These are phyloP conservation scores for Irpex lacteus DNA, from an alignment of 1,284 basidiomycete species.

Conservation along the genomic window DNA sequence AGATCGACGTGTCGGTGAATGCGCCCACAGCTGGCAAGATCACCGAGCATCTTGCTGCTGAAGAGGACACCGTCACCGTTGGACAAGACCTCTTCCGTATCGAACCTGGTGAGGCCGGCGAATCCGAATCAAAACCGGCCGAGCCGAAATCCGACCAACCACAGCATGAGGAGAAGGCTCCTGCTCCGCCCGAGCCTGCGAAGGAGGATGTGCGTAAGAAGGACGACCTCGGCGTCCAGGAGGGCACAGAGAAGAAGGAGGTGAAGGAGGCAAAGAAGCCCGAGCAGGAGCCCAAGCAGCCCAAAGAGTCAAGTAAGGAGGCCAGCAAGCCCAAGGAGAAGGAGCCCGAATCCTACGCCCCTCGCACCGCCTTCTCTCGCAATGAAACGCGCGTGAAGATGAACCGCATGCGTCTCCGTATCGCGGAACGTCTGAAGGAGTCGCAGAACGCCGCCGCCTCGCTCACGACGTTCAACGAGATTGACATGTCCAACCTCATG, in stretches of 20 bases:
- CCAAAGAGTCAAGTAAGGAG: conserved; percentile 28
- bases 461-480: conserved; percentile 98
- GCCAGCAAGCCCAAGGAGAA: conserved; percentile 10
- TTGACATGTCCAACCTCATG: conserved; percentile 97
- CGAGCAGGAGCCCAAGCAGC: conserved; percentile 30
- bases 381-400: conserved; percentile 95
- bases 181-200: conserved; percentile 32
- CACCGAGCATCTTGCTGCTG: conserved; percentile 81
- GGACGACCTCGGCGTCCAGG: conserved; percentile 30
- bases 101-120: conserved; percentile 78
- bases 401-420: conserved; percentile 96
- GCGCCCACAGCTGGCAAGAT: conserved; percentile 90
- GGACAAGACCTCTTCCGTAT: conserved; percentile 95
- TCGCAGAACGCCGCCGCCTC: conserved; percentile 98
- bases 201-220: conserved; percentile 30
- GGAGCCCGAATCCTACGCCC: conserved; percentile 21
- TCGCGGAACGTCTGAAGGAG: conserved; percentile 96
- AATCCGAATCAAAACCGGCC: conserved; percentile 35
- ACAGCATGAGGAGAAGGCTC: conserved; percentile 32
- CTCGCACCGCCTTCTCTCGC: conserved; percentile 54
- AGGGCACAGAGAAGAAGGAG: conserved; percentile 38
- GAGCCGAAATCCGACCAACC: conserved; percentile 30
- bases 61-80: conserved; percentile 94
- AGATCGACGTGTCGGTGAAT: conserved; percentile 98
- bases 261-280: conserved; percentile 38